Base-by-base conservation (phyloP, 2,329 filamentous ascomycete species). In the Cladosporium sp. region DNA sequence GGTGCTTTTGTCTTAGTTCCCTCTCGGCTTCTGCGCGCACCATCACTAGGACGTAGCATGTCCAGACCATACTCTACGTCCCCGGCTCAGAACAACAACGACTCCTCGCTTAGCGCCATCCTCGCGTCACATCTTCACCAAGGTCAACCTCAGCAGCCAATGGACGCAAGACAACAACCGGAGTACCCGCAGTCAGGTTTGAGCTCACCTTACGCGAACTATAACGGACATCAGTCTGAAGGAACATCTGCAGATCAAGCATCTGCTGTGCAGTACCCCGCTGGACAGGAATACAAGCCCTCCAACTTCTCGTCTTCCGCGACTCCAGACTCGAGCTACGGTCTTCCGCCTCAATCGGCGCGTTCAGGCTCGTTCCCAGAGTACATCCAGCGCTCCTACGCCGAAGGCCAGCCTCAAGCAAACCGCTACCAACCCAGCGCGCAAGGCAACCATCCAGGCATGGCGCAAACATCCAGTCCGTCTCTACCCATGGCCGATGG, bases 401-500 rank as follows among this genome's bases (percentile, higher is more conserved):
- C 84, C 66, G 92, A 93, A 77, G 85, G 89, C 72, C 83, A 76
- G 43, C 13, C 32, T 7, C 83, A 73, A 77, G 87, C 72, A 79
- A 71, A 68, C 62, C 79, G 84, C 67, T 93, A 93, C 77, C 85
- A 84, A 72, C 77, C 88, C 71, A 81, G 80, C 75, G 84, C 80
- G 71, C 81, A 83, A 69, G 79, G 83, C 71, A 83, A 80, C 74
- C 83, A 83, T 74, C 81, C 85, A 83, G 86, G 85, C 84, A 96
- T 96, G 91, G 89, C 91, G 83, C 90, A 95, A 88, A 83, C 89
- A 85, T 88, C 88, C 86, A 95, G 91, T 95, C 88, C 88, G 90
- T 95, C 88, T 75, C 81, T 88, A 79, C 80, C 86, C 83, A 78
- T 88, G 77, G 80, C 84, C 80, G 86, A 90, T 88, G 86, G 78